phyloP scores from a whole-genome alignment of 176 grass and related monocot genomes.

The Carex kokanica region DNA sequence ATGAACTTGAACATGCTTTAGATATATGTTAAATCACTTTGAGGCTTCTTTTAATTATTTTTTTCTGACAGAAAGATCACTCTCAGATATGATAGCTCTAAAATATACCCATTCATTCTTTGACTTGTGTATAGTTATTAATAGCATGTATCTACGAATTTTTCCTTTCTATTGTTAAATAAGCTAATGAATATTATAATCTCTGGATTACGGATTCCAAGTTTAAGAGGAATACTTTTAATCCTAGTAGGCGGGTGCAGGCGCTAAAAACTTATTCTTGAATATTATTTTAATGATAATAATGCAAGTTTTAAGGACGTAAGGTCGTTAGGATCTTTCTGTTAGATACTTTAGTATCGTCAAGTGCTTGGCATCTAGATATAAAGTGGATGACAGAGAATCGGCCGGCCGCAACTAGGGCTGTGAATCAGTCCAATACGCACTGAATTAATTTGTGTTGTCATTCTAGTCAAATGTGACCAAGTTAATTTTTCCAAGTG shows the following conservation, averaged over 20 bases:
- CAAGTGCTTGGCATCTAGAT: neutral
- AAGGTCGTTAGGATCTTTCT: conserved; percentile 14
- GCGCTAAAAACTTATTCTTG: neutral
- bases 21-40: conserved; percentile 4
- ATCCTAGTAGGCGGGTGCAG: neutral
- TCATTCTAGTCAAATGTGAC: no score
- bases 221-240: neutral
- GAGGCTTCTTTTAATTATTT: conserved; percentile 9
- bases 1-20: neutral
- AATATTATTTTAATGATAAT: conserved; percentile 1
- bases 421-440: no score
- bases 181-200: neutral
- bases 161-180: neutral
- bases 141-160: neutral
- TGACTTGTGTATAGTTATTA: conserved; percentile 1
- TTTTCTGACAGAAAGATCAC: conserved; percentile 12
- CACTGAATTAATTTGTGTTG: no score
- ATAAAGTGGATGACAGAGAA: neutral
- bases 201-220: neutral
- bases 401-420: neutral
- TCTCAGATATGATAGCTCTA: neutral
- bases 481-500: no score
- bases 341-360: neutral
- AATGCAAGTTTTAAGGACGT: conserved; percentile 1
- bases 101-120: conserved; percentile 5